phyloP scores from a whole-genome alignment of 1,284 basidiomycete genomes.

The Ustilago nuda region DNA sequence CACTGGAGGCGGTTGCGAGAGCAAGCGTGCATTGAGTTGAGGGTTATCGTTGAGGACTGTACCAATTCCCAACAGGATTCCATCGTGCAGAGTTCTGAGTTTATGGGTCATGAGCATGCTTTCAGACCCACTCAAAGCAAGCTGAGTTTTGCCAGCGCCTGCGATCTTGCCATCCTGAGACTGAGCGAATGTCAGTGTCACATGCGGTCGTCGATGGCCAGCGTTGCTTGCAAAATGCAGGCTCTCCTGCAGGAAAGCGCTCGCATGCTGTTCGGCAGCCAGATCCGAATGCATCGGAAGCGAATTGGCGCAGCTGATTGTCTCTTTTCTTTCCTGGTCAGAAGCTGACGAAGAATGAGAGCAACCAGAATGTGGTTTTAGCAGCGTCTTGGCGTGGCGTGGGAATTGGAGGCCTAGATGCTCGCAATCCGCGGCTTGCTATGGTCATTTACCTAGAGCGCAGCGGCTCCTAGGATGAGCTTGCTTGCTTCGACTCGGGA shows the following conservation, averaged over 20 bases:
- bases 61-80: constrained; percentile 88
- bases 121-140: constrained; percentile 84
- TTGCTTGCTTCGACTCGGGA: too few relatives aligned
- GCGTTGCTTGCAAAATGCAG: constrained; percentile 9
- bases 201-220: constrained; percentile 43
- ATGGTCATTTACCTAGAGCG: too few relatives aligned
- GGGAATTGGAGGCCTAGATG: not conserved
- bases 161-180: constrained; percentile 94
- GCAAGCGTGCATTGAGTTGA: constrained; percentile 77
- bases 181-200: constrained; percentile 93
- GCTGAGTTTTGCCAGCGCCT: constrained; percentile 78
- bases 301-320: not conserved
- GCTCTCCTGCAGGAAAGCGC: constrained; percentile 14
- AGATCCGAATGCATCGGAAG: constrained; percentile 3
- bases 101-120: constrained; percentile 96
- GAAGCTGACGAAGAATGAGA: not conserved
- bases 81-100: constrained; percentile 83
- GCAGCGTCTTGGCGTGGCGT: not conserved
- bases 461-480: too few relatives aligned
- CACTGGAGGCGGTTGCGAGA: constrained; percentile 43
- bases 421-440: too few relatives aligned
- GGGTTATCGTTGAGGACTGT: constrained; percentile 93
- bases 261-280: constrained; percentile 18
- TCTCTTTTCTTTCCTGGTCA: not conserved
- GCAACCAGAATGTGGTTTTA: not conserved